These are phyloP conservation scores for Chenopodium berlandieri DNA, from an alignment of 148 eudicot species.

Conservation along the genomic window DNA sequence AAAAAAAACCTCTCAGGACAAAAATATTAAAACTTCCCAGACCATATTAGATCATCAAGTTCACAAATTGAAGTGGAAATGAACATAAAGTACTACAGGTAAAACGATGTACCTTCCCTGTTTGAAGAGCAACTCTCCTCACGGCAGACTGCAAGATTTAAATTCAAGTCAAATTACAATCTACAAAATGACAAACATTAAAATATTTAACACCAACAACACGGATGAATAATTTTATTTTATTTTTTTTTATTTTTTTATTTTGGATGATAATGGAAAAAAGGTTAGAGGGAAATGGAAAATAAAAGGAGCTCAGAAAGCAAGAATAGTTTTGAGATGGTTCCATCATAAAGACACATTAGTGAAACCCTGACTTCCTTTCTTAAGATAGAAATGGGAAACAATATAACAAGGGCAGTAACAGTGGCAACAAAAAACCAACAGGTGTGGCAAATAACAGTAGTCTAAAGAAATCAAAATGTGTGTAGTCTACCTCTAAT, in stretches of 20 bases:
- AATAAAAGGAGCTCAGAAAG: background rate
- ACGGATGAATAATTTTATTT: too few species aligned
- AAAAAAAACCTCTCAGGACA: background rate
- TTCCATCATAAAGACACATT: background rate
- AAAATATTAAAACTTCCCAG: background rate
- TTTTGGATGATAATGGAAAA: background rate
- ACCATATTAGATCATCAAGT: background rate
- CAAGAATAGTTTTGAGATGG: background rate
- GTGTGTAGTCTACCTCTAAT: background rate
- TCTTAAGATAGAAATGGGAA: background rate
- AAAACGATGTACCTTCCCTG: slow-evolving; percentile 68
- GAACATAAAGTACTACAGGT: background rate
- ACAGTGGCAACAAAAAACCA: background rate
- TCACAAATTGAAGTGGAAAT: background rate
- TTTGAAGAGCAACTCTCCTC: slow-evolving; percentile 69
- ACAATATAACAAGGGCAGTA: background rate
- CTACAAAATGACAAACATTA: background rate
- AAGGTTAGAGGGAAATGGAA: background rate
- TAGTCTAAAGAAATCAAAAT: background rate
- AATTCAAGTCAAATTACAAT: slow-evolving; percentile 17
- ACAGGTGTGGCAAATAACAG: background rate
- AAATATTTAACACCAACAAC: background rate
- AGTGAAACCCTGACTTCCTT: background rate
- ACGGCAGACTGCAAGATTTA: slow-evolving; percentile 80
- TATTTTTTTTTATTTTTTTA: too few species aligned